Conservation (phyloP, 2,329 filamentous ascomycete species). For the Trichoderma afroharzianum region DNA sequence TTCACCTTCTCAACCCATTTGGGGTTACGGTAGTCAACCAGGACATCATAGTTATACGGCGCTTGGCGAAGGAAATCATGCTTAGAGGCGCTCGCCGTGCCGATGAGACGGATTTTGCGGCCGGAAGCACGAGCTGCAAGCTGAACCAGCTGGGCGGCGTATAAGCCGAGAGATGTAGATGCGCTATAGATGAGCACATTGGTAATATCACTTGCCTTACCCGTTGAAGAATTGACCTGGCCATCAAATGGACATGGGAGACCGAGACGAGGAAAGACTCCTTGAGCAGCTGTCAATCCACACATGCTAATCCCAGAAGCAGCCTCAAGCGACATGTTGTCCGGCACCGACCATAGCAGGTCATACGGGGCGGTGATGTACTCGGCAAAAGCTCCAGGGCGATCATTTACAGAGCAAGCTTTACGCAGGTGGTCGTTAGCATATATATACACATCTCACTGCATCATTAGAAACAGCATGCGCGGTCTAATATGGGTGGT, state of each 20-base stretch:
- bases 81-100: conserved; percentile 28
- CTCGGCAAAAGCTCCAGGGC: conserved; percentile 44
- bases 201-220: not conserved
- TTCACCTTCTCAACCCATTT: conserved; percentile 33
- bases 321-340: conserved; percentile 31
- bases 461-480: not conserved
- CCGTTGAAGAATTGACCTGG: not conserved
- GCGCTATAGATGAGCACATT: conserved; percentile 33
- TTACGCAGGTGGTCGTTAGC: not conserved
- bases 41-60: conserved; percentile 36
- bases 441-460: not conserved
- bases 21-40: conserved; percentile 37
- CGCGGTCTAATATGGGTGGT: not conserved
- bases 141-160: conserved; percentile 30
- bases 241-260: conserved; percentile 33
- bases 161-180: conserved; percentile 33
- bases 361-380: conserved; percentile 34
- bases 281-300: conserved; percentile 42
- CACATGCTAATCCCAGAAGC: conserved; percentile 40
- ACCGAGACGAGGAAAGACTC: conserved; percentile 35
- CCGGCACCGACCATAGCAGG: conserved; percentile 37
- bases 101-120: conserved; percentile 25
- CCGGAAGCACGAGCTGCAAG: conserved; percentile 16
- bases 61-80: conserved; percentile 26
- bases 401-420: conserved; percentile 39